phyloP scores from a whole-genome alignment of 306 rosid species.

The Prunus dulcis region DNA sequence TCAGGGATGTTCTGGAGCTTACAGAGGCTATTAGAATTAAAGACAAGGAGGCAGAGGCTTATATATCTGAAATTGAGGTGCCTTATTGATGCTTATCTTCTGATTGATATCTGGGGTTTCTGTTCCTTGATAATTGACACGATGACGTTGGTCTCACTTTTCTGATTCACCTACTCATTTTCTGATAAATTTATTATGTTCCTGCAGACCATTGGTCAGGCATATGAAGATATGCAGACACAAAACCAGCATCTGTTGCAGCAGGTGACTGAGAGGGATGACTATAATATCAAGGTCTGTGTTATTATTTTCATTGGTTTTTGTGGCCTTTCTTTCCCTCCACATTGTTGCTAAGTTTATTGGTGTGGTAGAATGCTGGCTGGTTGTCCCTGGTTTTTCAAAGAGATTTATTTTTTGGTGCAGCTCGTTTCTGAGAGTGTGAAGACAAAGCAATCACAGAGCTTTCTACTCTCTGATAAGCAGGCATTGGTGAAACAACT shows the following conservation, averaged over 20 bases:
- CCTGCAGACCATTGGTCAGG: conserved; percentile 92
- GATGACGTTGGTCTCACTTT: conserved; percentile 1
- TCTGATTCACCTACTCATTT: background rate
- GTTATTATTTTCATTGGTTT: conserved; percentile 18
- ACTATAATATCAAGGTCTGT: conserved; percentile 83
- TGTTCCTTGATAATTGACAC: conserved; percentile 1
- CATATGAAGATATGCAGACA: conserved; percentile 99
- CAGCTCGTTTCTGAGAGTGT: conserved; percentile 98
- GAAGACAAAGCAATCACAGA: conserved; percentile 77
- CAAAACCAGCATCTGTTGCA: conserved; percentile 87
- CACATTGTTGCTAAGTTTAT: conserved; percentile 9
- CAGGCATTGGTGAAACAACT: conserved; percentile 76
- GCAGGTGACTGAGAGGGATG: conserved; percentile 94
- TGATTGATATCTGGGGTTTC: background rate
- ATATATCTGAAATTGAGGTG: conserved; percentile 97
- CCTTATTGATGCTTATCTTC: conserved; percentile 7
- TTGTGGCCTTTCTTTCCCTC: conserved; percentile 5
- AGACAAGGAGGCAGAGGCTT: conserved; percentile 82
- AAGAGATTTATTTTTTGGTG: conserved; percentile 17
- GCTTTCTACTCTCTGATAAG: conserved; percentile 59
- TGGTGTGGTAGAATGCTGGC: conserved; percentile 12
- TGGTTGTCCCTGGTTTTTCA: conserved; percentile 18
- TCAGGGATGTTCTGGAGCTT: conserved; percentile 78
- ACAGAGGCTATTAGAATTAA: conserved; percentile 77
- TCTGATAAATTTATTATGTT: conserved; percentile 21